Evolutionary conservation across 2,329 filamentous ascomycete species (phyloP).

Genomic region (Penicillium hesseltinei): DNA sequence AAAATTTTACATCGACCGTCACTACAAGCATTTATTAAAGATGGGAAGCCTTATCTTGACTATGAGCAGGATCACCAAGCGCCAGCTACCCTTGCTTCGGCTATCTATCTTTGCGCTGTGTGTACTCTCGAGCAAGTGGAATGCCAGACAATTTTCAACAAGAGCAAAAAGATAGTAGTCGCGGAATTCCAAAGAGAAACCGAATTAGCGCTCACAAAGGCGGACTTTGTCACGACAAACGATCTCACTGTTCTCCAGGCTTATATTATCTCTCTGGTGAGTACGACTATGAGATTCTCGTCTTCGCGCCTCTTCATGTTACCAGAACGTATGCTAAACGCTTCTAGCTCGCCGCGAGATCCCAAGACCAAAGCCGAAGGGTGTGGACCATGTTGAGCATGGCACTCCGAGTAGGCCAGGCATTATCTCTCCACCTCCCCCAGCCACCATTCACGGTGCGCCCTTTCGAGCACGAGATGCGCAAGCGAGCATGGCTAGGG

Average conservation of each 20-base stretch:
- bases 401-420: slow-evolving; percentile 33
- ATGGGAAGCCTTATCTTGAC: slow-evolving; percentile 30
- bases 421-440: slow-evolving; percentile 30
- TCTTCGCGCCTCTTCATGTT: background rate
- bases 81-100: slow-evolving; percentile 24
- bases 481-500: slow-evolving; percentile 30
- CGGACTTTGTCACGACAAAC: slow-evolving; percentile 32
- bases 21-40: slow-evolving; percentile 25
- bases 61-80: slow-evolving; percentile 30
- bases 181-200: slow-evolving; percentile 25
- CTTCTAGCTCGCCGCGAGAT: slow-evolving; percentile 25
- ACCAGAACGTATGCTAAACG: background rate
- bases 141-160: slow-evolving; percentile 22
- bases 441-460: slow-evolving; percentile 30
- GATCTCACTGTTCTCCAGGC: slow-evolving; percentile 35
- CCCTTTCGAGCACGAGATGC: slow-evolving; percentile 33
- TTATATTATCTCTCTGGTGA: slow-evolving; percentile 33
- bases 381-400: slow-evolving; percentile 37
- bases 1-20: slow-evolving; percentile 34
- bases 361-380: slow-evolving; percentile 33
- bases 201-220: slow-evolving; percentile 25
- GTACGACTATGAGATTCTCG: background rate
- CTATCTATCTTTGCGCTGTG: slow-evolving; percentile 29
- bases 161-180: slow-evolving; percentile 19
- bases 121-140: slow-evolving; percentile 26